Evolutionary conservation across 805 yeast genomes (phyloP).

Genomic region (Komagataella mondaviorum): DNA sequence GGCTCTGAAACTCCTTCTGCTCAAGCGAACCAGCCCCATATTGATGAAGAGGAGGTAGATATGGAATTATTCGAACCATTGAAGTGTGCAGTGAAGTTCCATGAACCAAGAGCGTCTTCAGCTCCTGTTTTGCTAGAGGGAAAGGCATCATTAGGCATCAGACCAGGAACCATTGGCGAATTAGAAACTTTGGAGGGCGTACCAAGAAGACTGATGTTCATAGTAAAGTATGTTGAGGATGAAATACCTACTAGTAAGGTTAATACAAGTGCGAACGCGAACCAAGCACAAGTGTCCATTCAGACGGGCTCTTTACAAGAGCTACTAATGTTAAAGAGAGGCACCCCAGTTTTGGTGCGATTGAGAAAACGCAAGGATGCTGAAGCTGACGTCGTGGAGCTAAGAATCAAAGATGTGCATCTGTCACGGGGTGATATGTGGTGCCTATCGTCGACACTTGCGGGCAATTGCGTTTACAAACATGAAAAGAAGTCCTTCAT

Average conservation of each 20-base stretch:
- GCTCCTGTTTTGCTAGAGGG: slow-evolving; percentile 56
- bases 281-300: slow-evolving; percentile 34
- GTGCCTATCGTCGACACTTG: slow-evolving; percentile 52
- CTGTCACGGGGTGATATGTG: slow-evolving; percentile 91
- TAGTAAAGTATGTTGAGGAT: slow-evolving; percentile 20
- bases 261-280: slow-evolving; percentile 3
- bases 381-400: slow-evolving; percentile 74
- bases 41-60: slow-evolving; percentile 1
- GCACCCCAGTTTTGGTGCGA: slow-evolving; percentile 52
- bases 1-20: not conserved
- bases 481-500: slow-evolving; percentile 54
- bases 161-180: slow-evolving; percentile 70
- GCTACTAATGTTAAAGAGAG: slow-evolving; percentile 48
- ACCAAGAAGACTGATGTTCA: slow-evolving; percentile 29
- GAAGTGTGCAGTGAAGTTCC: slow-evolving; percentile 41
- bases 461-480: slow-evolving; percentile 50
- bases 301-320: slow-evolving; percentile 46
- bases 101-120: slow-evolving; percentile 46
- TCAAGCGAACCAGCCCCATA: not conserved
- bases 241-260: slow-evolving; percentile 10
- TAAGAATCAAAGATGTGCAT: slow-evolving; percentile 67
- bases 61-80: slow-evolving; percentile 16
- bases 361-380: slow-evolving; percentile 29
- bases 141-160: slow-evolving; percentile 42
- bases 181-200: slow-evolving; percentile 29